These are phyloP conservation scores for Yamadazyma sp. DNA, from an alignment of 1,139 yeast genomes.

Conservation along the genomic window DNA sequence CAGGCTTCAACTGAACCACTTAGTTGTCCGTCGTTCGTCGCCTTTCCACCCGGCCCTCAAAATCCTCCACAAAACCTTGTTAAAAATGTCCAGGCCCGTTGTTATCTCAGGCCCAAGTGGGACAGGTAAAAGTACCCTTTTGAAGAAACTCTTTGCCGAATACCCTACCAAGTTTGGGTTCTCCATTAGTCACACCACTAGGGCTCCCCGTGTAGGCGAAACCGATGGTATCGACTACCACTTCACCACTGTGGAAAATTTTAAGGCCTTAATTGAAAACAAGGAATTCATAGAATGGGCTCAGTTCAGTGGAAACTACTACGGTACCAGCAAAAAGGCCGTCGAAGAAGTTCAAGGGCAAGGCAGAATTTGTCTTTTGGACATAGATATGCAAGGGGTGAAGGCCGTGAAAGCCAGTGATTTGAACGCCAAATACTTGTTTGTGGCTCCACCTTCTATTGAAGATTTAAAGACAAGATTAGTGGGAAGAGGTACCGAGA, in stretches of 20 bases:
- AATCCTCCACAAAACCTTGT: too few species aligned
- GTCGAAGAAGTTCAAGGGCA: conserved; percentile 69
- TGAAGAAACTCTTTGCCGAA: conserved; percentile 87
- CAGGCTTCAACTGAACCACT: too few species aligned
- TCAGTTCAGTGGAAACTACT: conserved; percentile 94
- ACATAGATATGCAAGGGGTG: conserved; percentile 99
- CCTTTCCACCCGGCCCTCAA: too few species aligned
- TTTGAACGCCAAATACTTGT: conserved; percentile 80
- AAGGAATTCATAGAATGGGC: conserved; percentile 95
- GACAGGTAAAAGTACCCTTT: conserved; percentile 91
- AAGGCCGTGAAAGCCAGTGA: conserved; percentile 81
- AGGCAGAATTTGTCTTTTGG: conserved; percentile 81
- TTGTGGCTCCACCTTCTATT: conserved; percentile 89
- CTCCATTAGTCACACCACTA: conserved; percentile 91
- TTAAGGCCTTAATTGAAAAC: conserved; percentile 70
- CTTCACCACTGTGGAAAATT: conserved; percentile 75
- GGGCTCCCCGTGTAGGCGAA: conserved; percentile 91
- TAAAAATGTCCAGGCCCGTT: conserved; percentile 61
- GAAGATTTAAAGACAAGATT: conserved; percentile 74
- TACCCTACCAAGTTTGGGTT: conserved; percentile 89
- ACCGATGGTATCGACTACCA: conserved; percentile 85
- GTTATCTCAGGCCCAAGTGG: conserved; percentile 98
- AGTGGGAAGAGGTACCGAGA: conserved; percentile 90
- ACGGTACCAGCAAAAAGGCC: conserved; percentile 87
- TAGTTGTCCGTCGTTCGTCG: too few species aligned